These are phyloP conservation scores for Talaromyces sp. DNA, from an alignment of 2,329 filamentous ascomycete genomes.

Conservation along the genomic window DNA sequence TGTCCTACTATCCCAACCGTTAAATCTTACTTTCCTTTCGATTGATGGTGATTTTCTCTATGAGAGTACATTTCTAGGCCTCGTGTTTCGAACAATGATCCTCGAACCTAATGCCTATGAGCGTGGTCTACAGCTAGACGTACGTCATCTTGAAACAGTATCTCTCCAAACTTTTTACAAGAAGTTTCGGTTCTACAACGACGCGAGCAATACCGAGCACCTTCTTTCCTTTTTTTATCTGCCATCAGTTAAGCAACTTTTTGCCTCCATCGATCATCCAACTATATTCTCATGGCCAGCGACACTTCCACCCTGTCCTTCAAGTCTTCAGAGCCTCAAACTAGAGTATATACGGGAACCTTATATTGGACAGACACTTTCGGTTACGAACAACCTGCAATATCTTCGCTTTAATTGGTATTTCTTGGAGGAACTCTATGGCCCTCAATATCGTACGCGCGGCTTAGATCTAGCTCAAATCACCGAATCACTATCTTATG, in stretches of 20 bases:
- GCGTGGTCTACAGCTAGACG: neutral
- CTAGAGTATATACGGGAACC: neutral
- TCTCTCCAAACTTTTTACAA: neutral
- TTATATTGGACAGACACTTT: no score
- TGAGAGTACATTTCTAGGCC: neutral
- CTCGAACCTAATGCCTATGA: neutral
- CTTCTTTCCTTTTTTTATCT: neutral
- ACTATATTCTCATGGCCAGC: neutral
- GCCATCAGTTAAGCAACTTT: neutral
- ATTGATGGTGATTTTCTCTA: neutral
- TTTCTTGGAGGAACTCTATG: no score
- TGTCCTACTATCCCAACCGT: constrained; percentile 1
- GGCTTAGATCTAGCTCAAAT: no score
- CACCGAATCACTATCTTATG: no score
- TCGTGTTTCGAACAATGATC: neutral
- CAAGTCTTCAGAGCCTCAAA: neutral
- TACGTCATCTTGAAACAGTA: neutral
- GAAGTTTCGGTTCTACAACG: neutral
- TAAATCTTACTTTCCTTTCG: neutral
- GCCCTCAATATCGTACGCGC: no score
- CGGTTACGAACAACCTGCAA: no score
- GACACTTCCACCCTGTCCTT: neutral
- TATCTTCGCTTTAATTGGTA: no score
- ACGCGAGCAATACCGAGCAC: neutral
- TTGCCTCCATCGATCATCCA: neutral